Base-by-base conservation (phyloP, 495 filamentous ascomycete genomes). In the Rostrohypoxylon terebratum region DNA sequence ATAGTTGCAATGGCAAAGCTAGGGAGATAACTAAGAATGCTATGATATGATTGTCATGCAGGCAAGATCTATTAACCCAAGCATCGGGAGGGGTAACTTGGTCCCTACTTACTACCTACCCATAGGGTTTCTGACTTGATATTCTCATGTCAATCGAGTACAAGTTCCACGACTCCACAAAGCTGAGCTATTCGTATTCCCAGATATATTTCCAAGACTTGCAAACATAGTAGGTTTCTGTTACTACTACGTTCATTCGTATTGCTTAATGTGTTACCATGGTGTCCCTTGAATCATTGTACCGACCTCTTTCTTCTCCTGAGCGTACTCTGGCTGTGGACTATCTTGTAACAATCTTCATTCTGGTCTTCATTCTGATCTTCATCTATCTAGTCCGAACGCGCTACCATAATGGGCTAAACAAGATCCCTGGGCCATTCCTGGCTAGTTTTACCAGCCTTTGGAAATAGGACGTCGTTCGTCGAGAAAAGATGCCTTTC, bases 401-500 rank as follows among this genome's bases (percentile, higher is more conserved):
- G 8, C 48, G 61, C 11, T 54, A 54, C 36, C 48, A 47, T 4
- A 53, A 64, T 20, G 31, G 36, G 20, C 11, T 64, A 20, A 53
- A 42, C 8, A 20, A 36, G 16, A 44, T 64, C 6, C 61, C 61
- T 11, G 61, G 61, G 7, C 61, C 61, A 0, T 55, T 64, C 1
- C 16, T 64, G 8, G 61, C 61, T 9, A 64, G 61, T 34, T 54
- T 73, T 50, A 68, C 34, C 28, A 69, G 45, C 28, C 34, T 73
- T 13, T 73, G 73, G 71, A 73, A 73, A 33, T 36, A 25, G 16
- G 31, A 28, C 20, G 42, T 40, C 13, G 65, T 73, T 7, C 36
- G 45, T 25, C 23, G 28, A n/a, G 65, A 68, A 23, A 42, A 64
- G 8, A 73, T 73, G 70, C 65, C 38, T 21, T 18, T 34, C 2